A percentile compares a stretch with the other conserved stretches of the same genome.
Conservation (phyloP, 1,284 basidiomycete genomes). For the Melampsora abietis-canadensis region DNA sequence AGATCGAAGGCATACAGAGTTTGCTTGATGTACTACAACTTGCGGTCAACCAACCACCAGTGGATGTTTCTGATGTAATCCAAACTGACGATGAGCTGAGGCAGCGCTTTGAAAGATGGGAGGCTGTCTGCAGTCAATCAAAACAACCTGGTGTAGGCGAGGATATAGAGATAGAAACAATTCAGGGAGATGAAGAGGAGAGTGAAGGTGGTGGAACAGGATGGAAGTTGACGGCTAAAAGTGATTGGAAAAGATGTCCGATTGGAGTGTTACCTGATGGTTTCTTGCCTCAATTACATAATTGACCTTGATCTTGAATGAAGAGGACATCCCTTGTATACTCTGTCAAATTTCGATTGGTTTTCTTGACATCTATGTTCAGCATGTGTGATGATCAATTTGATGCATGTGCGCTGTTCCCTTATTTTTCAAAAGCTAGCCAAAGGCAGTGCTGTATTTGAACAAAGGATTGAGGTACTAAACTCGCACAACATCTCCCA, state of each 20-base stretch:
- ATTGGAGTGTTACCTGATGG: conserved; percentile 25
- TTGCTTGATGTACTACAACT: conserved; percentile 2
- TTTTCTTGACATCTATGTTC: too few species aligned
- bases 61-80: neutral
- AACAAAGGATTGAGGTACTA: too few species aligned
- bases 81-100: neutral
- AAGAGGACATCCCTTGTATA: too few species aligned
- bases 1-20: neutral
- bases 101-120: conserved; percentile 10
- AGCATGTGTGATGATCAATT: too few species aligned
- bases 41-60: neutral
- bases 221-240: neutral
- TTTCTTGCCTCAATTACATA: conserved; percentile 16
- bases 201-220: neutral
- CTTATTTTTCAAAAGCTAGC: too few species aligned
- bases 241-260: conserved; percentile 16
- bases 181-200: conserved; percentile 1
- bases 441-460: too few species aligned
- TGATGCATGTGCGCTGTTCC: too few species aligned
- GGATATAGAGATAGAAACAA: neutral
- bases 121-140: neutral
- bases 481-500: too few species aligned
- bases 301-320: neutral
- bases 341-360: too few species aligned
- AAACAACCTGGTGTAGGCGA: too few species aligned